phyloP scores from a whole-genome alignment of 495 filamentous ascomycete genomes.

The Bombardia bombarda region DNA sequence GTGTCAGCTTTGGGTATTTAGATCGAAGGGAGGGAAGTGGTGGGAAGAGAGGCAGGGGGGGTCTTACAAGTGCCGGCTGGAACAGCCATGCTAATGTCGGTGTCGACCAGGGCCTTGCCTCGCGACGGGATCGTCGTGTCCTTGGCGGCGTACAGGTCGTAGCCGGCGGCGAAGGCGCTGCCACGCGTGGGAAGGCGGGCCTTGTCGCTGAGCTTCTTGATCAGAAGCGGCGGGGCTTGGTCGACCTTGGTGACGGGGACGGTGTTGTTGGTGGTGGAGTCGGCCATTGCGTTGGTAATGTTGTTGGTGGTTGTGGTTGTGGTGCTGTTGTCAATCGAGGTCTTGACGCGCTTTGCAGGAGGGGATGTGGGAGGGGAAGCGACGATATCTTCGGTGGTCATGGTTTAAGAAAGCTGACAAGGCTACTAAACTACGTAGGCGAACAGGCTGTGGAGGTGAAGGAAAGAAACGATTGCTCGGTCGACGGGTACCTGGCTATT shows the following conservation, averaged over 20 bases:
- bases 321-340: slow-evolving; percentile 10
- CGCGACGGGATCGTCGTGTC: slow-evolving; percentile 68
- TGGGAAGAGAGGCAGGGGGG: not conserved
- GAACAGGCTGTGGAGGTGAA: too few species aligned
- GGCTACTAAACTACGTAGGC: too few species aligned
- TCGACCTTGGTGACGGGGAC: slow-evolving; percentile 23
- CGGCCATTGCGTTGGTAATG: slow-evolving; percentile 4
- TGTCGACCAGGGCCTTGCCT: slow-evolving; percentile 81
- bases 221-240: slow-evolving; percentile 53
- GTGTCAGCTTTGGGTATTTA: not conserved
- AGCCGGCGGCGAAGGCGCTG: slow-evolving; percentile 82
- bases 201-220: slow-evolving; percentile 74
- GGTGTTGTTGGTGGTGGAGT: slow-evolving; percentile 26
- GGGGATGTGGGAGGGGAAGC: slow-evolving; percentile 36
- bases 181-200: slow-evolving; percentile 78
- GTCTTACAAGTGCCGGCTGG: slow-evolving; percentile 77
- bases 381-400: slow-evolving; percentile 46
- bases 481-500: too few species aligned
- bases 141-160: slow-evolving; percentile 75
- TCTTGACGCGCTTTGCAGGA: slow-evolving; percentile 42
- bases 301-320: slow-evolving; percentile 9
- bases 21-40: not conserved
- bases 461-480: too few species aligned
- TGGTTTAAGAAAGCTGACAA: too few species aligned
- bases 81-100: slow-evolving; percentile 81